phyloP scores from a whole-genome alignment of 1,284 basidiomycete species.

The Apiotrichum laibachii region DNA sequence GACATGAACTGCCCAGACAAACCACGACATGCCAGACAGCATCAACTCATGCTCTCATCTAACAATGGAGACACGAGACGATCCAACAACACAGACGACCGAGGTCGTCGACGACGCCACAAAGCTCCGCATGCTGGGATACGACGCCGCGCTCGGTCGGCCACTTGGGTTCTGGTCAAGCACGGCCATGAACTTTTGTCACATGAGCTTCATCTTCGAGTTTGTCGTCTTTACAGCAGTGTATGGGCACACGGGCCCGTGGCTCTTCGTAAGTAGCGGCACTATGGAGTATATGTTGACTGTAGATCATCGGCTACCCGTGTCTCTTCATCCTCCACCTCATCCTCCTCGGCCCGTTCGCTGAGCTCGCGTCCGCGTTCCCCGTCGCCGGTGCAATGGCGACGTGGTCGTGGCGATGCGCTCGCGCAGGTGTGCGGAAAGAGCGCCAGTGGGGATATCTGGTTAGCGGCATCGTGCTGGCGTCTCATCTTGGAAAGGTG shows the following conservation, averaged over 20 bases:
- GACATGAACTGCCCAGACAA: too few species aligned
- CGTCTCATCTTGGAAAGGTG: conserved; percentile 2
- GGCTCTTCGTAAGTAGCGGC: conserved; percentile 1
- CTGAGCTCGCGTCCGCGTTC: conserved; percentile 3
- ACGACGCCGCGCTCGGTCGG: conserved; percentile 3
- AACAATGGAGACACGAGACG: too few species aligned
- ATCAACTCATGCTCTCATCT: too few species aligned
- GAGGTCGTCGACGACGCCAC: too few species aligned
- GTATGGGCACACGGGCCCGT: not conserved
- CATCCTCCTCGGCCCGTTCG: conserved; percentile 1
- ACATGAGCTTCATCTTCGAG: conserved; percentile 4
- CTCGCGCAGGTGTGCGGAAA: not conserved
- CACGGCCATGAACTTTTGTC: not conserved
- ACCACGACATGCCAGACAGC: too few species aligned
- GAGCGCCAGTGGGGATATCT: conserved; percentile 9
- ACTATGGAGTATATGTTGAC: not conserved
- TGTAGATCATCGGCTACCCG: conserved; percentile 6
- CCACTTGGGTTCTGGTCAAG: conserved; percentile 4
- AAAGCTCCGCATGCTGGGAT: conserved; percentile 6
- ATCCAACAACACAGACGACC: too few species aligned
- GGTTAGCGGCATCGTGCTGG: not conserved
- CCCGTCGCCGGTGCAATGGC: conserved; percentile 4
- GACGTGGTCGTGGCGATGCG: conserved; percentile 8
- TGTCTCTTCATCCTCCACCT: conserved; percentile 1
- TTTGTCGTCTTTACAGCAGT: not conserved